Evolutionary conservation across 1,139 yeast species (phyloP), one percentile per base, ranked within the genome.

Genomic region (Scheffersomyces cryptocercus): DNA sequence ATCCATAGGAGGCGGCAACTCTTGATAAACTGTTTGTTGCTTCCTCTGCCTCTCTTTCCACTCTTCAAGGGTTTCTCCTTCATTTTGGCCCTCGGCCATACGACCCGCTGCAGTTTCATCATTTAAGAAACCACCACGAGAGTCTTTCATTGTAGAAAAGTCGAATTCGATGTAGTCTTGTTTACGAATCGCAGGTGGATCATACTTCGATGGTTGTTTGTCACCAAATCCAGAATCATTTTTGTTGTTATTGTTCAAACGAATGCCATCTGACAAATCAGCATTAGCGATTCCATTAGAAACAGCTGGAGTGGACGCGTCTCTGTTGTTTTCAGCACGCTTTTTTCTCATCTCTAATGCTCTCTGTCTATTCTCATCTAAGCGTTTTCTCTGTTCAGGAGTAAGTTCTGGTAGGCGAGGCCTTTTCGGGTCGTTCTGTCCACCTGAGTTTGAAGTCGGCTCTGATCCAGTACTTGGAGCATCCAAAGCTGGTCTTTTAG

Each of bases 121-220:
- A 16, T 68, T 70, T 39, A 91, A 73, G 59, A 85, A 93, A 12
- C 99, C 99, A 54, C 97, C 98, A 55, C 82, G 79, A 2, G 89
- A 72, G 58, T 95, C 97, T 50, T 81, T 81, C 88, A 95, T 87
- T 15, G 91, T 87, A 3, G 97, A 80, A 53, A 95, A 81, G 64
- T 95, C 96, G 65, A 84, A 95, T 52, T 95, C 99, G 41, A 95
- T 91, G 63, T 90, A 95, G 59, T 89, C 89, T 36, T 75, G 69
- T 38, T 76, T 79, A 46, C 75, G 70, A 29, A 85, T 70, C 1
- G 78, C 65, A 1, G 82, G 82, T 45, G 61, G 62, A 33, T 59
- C 57, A 37, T 54, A 61, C 41, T 52, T 56, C 14, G 56, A 40
- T 4, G 51, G 44, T 15, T 52, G 33, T 7, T 28, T 39, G n/a